A percentile compares a stretch with the other conserved stretches of the same genome.
These are phyloP conservation scores for Kwoniella sp. DNA, from an alignment of 768 basidiomycete genomes.

Conservation along the genomic window DNA sequence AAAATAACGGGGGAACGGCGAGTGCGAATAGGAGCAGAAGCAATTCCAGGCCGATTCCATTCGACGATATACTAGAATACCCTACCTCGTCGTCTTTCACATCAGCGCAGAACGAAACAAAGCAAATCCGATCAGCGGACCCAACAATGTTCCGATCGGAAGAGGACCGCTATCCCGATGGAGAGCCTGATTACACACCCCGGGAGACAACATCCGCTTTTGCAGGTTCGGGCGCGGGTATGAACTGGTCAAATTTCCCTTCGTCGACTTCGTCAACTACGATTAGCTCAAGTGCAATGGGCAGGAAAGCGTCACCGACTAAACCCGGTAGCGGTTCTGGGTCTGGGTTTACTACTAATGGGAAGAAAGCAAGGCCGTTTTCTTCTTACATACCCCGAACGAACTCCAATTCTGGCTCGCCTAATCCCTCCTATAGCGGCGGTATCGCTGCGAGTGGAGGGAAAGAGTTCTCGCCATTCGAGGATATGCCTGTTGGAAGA, in stretches of 20 bases:
- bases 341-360: not conserved
- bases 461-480: slow-evolving; percentile 32
- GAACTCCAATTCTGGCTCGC: not conserved
- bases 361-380: slow-evolving; percentile 11
- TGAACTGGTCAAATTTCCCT: slow-evolving; percentile 14
- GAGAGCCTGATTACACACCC: slow-evolving; percentile 29
- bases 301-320: not conserved
- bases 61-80: slow-evolving; percentile 35
- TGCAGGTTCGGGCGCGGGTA: slow-evolving; percentile 24
- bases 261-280: not conserved
- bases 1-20: not conserved
- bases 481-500: slow-evolving; percentile 21
- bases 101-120: not conserved
- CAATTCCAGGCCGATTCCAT: slow-evolving; percentile 29
- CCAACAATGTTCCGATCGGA: not conserved
- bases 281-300: not conserved
- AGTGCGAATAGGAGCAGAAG: slow-evolving; percentile 23
- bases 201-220: slow-evolving; percentile 36
- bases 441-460: not conserved
- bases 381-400: slow-evolving; percentile 1
- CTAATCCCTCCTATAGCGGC: not conserved
- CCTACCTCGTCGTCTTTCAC: slow-evolving; percentile 3
- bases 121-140: not conserved
- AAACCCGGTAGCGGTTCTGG: slow-evolving; percentile 10
- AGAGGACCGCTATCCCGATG: not conserved